Conservation (phyloP, 2,329 filamentous ascomycete species). For the Atkinsonella texensis region DNA sequence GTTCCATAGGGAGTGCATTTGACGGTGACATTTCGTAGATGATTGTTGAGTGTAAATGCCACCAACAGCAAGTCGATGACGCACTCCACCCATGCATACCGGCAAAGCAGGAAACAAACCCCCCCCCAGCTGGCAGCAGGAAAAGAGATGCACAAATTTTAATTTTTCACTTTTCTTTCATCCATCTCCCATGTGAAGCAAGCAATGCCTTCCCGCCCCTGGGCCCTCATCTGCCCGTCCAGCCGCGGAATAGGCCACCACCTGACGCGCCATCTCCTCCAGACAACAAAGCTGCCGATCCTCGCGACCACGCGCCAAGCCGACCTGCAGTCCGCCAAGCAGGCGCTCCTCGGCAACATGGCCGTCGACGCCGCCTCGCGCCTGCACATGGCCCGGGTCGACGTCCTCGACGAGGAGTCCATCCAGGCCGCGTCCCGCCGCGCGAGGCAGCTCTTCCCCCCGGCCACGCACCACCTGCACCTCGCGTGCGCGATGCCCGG, state of each 20-base stretch:
- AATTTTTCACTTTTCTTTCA: too few relatives aligned
- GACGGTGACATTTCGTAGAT: too few relatives aligned
- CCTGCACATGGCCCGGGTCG: slow-evolving; percentile 27
- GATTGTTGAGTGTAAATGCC: too few relatives aligned
- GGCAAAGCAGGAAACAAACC: too few relatives aligned
- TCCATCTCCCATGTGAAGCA: too few relatives aligned
- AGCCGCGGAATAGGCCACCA: slow-evolving; percentile 37
- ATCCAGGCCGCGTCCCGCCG: slow-evolving; percentile 42
- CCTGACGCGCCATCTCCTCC: slow-evolving; percentile 36
- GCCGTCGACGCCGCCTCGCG: slow-evolving; percentile 15
- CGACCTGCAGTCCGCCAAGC: slow-evolving; percentile 23
- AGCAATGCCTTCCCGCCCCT: slow-evolving; percentile 31
- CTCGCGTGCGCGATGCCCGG: slow-evolving; percentile 61
- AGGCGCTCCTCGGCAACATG: slow-evolving; percentile 18
- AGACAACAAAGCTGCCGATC: slow-evolving; percentile 34
- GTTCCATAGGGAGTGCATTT: too few relatives aligned
- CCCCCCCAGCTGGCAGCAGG: too few relatives aligned
- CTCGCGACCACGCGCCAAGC: slow-evolving; percentile 29
- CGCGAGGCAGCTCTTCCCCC: slow-evolving; percentile 41
- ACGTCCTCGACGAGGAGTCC: slow-evolving; percentile 48
- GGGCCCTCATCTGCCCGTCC: slow-evolving; percentile 36
- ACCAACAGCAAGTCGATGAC: background rate
- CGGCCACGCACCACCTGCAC: slow-evolving; percentile 45
- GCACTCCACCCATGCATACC: background rate
- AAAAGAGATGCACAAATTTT: too few relatives aligned